These are phyloP conservation scores for Phytophthora melonis DNA, from an alignment of 352 stramenopile species.

Conservation along the genomic window DNA sequence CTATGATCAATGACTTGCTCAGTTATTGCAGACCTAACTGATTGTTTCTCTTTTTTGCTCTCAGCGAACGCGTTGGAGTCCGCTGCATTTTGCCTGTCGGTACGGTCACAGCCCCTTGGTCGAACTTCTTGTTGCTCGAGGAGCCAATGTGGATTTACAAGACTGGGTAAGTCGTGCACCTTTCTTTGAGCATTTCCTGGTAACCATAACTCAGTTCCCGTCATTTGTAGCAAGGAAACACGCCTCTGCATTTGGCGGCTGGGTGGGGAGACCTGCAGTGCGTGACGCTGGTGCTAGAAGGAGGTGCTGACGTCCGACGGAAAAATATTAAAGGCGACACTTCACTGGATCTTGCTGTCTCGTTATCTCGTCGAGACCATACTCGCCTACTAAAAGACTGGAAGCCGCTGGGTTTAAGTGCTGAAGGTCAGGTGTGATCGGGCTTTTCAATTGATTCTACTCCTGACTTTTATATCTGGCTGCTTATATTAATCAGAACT, in stretches of 20 bases:
- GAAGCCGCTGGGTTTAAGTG: slow-evolving; percentile 51
- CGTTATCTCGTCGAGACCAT: slow-evolving; percentile 50
- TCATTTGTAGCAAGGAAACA: slow-evolving; percentile 63
- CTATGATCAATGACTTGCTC: background rate
- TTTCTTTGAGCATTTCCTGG: background rate
- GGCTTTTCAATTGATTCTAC: background rate
- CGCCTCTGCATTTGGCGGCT: slow-evolving; percentile 71
- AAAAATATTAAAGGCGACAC: slow-evolving; percentile 51
- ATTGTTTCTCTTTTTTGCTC: slow-evolving; percentile 4
- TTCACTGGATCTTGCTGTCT: slow-evolving; percentile 48
- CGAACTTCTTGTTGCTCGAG: slow-evolving; percentile 55
- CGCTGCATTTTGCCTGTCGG: slow-evolving; percentile 69
- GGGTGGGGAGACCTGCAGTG: slow-evolving; percentile 70
- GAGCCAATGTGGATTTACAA: slow-evolving; percentile 52
- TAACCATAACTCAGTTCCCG: background rate
- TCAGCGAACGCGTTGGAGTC: slow-evolving; percentile 65
- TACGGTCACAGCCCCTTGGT: slow-evolving; percentile 61
- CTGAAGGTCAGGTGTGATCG: slow-evolving; percentile 42
- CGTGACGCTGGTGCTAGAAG: slow-evolving; percentile 67
- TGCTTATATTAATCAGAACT: slow-evolving; percentile 41
- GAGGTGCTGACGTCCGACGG: slow-evolving; percentile 37
- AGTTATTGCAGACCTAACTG: background rate
- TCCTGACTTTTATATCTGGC: background rate
- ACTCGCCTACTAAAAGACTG: slow-evolving; percentile 54
- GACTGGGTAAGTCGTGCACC: slow-evolving; percentile 46